Conservation (phyloP, 768 basidiomycete species). For the Suillus paluster region DNA sequence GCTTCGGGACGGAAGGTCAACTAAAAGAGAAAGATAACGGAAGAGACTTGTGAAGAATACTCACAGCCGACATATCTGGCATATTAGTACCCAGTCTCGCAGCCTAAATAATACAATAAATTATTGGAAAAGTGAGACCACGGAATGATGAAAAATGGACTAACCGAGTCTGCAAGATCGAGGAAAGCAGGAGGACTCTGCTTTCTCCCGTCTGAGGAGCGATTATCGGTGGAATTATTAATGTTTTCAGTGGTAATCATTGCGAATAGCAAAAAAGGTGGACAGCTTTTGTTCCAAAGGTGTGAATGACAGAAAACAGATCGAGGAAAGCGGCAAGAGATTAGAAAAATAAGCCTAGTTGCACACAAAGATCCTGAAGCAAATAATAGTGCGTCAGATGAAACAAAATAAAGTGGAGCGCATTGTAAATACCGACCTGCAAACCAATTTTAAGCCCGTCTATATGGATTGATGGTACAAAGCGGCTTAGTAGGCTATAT, state of each 20-base stretch:
- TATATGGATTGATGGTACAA: conserved; percentile 85
- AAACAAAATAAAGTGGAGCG: conserved; percentile 26
- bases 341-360: conserved; percentile 62
- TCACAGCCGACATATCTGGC: conserved; percentile 84
- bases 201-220: conserved; percentile 71
- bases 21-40: conserved; percentile 10
- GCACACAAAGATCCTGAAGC: conserved; percentile 65
- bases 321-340: conserved; percentile 49
- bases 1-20: conserved; percentile 45
- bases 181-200: conserved; percentile 91
- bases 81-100: conserved; percentile 85
- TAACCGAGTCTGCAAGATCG: conserved; percentile 91
- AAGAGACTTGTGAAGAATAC: conserved; percentile 34
- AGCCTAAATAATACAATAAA: conserved; percentile 49
- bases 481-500: conserved; percentile 53
- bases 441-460: conserved; percentile 78
- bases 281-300: conserved; percentile 57
- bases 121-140: conserved; percentile 15
- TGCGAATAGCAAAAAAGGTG: conserved; percentile 47
- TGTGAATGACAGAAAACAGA: conserved; percentile 48
- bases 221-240: conserved; percentile 76
- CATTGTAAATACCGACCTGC: conserved; percentile 50
- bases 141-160: conserved; percentile 34
- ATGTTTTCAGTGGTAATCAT: conserved; percentile 78
- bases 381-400: conserved; percentile 25